These are phyloP conservation scores for Fusarium sp. DNA, from an alignment of 2,329 filamentous ascomycete genomes.

Conservation along the genomic window DNA sequence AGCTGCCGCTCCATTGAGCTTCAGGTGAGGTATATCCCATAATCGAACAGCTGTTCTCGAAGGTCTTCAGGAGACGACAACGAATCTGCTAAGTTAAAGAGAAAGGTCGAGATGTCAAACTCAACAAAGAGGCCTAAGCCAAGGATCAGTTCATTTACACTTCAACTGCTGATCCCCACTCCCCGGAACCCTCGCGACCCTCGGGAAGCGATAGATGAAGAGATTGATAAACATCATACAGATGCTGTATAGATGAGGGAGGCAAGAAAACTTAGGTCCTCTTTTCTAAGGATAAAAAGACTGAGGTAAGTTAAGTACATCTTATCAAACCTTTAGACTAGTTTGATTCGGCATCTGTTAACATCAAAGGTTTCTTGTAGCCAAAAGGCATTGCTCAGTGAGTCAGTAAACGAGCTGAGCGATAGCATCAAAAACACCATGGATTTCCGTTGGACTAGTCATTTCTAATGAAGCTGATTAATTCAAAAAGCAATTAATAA, in stretches of 20 bases:
- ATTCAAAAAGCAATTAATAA: constrained; percentile 1
- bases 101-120: neutral
- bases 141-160: neutral
- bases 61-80: neutral
- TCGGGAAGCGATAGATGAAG: neutral
- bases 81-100: neutral
- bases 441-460: neutral
- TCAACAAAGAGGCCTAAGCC: neutral
- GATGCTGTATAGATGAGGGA: neutral
- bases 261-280: neutral
- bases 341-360: neutral
- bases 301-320: too few species aligned
- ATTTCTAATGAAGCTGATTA: constrained; percentile 5
- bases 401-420: neutral
- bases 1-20: too few species aligned
- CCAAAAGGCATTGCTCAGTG: neutral
- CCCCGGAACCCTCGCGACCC: neutral
- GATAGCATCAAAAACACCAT: neutral
- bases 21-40: neutral
- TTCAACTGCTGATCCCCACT: neutral
- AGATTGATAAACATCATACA: neutral
- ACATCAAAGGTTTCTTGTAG: neutral
- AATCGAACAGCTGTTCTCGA: neutral
- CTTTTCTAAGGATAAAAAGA: neutral
- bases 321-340: too few species aligned